These are phyloP conservation scores for carrot (Daucus carota) DNA, from an alignment of 129 eudicot genomes.

Conservation along the genomic window DH1_v3.0 NC_030386.2:31932501-31933000, in stretches of 20 bases:
- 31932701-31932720: not conserved
- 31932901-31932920: not conserved
- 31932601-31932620: not conserved
- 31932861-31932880: not conserved
- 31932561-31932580: not conserved
- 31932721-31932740: not conserved
- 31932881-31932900: not conserved
- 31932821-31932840: not conserved
- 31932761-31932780: not conserved
- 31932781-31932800: not conserved
- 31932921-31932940: not conserved
- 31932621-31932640: not conserved
- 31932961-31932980: not conserved
- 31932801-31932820: not conserved
- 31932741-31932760: not conserved
- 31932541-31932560: not conserved
- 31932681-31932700: not conserved
- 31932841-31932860: not conserved
- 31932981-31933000: not conserved
- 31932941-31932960: not conserved
- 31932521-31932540: not conserved
- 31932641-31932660: not conserved
- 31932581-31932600: not conserved
- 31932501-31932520: conserved; percentile 27
- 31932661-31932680: not conserved